Evolutionary conservation across 805 yeast genomes (phyloP).

Genomic region (Saccharomyces eubayanus): DNA sequence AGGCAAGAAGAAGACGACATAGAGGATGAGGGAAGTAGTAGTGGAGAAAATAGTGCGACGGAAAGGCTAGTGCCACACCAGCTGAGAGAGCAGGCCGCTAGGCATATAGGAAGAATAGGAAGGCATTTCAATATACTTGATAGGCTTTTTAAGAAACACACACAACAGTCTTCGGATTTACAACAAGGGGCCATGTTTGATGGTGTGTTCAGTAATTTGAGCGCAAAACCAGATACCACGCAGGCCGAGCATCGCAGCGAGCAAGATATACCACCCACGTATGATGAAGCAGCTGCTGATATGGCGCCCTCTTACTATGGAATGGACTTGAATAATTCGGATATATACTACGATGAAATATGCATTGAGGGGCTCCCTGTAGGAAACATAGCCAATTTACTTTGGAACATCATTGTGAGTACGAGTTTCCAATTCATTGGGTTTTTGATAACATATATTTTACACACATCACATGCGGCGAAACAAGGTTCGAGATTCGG

Average conservation of each 20-base stretch:
- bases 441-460: constrained; percentile 76
- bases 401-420: constrained; percentile 85
- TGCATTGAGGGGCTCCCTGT: constrained; percentile 94
- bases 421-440: constrained; percentile 93
- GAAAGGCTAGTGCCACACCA: constrained; percentile 8
- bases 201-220: constrained; percentile 87
- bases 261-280: constrained; percentile 70
- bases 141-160: constrained; percentile 26
- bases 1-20: constrained; percentile 1
- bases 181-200: constrained; percentile 38
- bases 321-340: constrained; percentile 57
- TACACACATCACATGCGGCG: constrained; percentile 96
- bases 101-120: constrained; percentile 24
- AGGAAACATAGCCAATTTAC: constrained; percentile 77
- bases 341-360: constrained; percentile 67
- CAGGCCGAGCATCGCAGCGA: constrained; percentile 7
- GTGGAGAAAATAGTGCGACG: constrained; percentile 3
- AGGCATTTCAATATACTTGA: constrained; percentile 36
- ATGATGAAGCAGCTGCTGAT: constrained; percentile 92
- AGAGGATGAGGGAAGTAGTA: constrained; percentile 1
- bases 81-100: constrained; percentile 15
- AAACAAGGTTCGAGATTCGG: constrained; percentile 93
- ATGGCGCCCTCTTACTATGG: constrained; percentile 97
- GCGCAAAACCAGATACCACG: constrained; percentile 73
- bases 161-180: constrained; percentile 6